Conservation (phyloP, 1,139 yeast genomes). For the Sugiyamaella xylanicola region DNA sequence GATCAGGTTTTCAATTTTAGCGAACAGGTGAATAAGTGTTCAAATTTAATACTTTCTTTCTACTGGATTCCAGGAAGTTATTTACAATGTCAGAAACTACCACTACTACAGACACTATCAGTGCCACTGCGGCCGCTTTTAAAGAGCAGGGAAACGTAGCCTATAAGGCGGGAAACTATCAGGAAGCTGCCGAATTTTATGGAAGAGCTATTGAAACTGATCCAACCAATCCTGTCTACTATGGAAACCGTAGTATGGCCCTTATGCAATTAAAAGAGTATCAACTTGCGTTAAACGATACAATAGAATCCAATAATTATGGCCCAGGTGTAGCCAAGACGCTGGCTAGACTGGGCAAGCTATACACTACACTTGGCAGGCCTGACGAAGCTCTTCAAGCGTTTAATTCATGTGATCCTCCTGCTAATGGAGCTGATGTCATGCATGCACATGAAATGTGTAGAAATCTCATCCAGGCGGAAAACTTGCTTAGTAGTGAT, state of each 20-base stretch:
- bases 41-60: too few species aligned
- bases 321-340: conserved; percentile 43
- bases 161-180: conserved; percentile 44
- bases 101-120: conserved; percentile 7
- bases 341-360: conserved; percentile 42
- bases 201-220: conserved; percentile 44
- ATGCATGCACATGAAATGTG: conserved; percentile 44
- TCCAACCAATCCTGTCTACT: conserved; percentile 49
- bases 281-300: conserved; percentile 59
- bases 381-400: conserved; percentile 41
- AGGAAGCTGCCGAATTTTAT: conserved; percentile 42
- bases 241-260: conserved; percentile 85
- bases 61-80: too few species aligned
- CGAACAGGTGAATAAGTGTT: neutral
- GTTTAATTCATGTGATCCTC: conserved; percentile 31
- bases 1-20: neutral
- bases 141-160: conserved; percentile 45
- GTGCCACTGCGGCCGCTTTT: conserved; percentile 36
- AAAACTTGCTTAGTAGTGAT: conserved; percentile 31
- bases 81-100: conserved; percentile 2
- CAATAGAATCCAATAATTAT: conserved; percentile 39
- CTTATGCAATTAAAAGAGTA: conserved; percentile 60
- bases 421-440: conserved; percentile 38
- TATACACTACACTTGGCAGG: conserved; percentile 42
- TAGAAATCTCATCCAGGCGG: conserved; percentile 41